Evolutionary conservation across 1,284 basidiomycete species (phyloP), one percentile per base, ranked within the genome.

Genomic region (Cutaneotrichosporon mucoides): DNA sequence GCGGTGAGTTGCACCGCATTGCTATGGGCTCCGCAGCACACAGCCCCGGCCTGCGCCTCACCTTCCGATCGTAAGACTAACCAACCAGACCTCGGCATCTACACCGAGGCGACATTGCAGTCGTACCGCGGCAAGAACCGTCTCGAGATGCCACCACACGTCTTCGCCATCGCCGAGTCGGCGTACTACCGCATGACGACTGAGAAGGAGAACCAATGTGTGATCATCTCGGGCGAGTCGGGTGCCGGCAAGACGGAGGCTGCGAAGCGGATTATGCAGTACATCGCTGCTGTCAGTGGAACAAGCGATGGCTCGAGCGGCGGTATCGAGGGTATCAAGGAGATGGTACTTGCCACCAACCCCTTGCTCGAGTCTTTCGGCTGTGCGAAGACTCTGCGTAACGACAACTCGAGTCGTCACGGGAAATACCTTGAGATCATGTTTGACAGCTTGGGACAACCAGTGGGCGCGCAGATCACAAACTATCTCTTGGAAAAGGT

Each of bases 261-360:
- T 8, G 94, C 94, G 24, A 97, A 97, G 77, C 86, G 93, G 58
- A 99, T 99, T 79, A 99, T 99, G 96, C 94, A 99, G 79, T 99
- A 99, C 76, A 97, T 99, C 67, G 96, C 96, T 10, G 96, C 91
- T 6, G 96, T 99, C 2, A 90, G 90, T 56, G 76, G 75, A n/a
- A 88, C 88, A 2, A 84, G 87, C 64, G 88, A 88, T 71, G 86
- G 84, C 70, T 66, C 64, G 6, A 73, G 68, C 12, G 71, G 71
- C 10, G 74, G 76, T 3, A 98, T 99, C 65, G 90, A 95, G 75
- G 88, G 93, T 75, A 94, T 99, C 78, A 98, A 99, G 82, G 94
- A 99, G 73, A 99, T 99, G 96, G 96, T 99, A n/a, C 82, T 99
- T 45, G 96, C 96, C 8, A 99, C 96, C 13, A 99, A 99, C 76